Conservation (phyloP, 2,329 filamentous ascomycete species). For the Herpotrichia juniperi region DNA sequence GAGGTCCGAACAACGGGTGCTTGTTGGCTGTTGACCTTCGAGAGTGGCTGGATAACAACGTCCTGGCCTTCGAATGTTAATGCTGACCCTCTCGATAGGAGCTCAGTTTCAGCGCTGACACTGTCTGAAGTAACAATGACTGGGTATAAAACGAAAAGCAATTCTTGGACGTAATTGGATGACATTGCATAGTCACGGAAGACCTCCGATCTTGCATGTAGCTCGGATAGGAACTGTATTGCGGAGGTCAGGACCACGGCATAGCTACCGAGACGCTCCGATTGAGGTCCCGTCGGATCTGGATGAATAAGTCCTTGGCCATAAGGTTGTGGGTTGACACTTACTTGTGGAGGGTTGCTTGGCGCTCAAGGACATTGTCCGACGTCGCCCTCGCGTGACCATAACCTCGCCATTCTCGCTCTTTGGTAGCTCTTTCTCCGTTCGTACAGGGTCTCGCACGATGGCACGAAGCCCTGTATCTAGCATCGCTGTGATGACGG, state of each 20-base stretch:
- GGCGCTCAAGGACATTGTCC: slow-evolving; percentile 71
- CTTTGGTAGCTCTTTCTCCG: slow-evolving; percentile 22
- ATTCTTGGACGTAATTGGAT: slow-evolving; percentile 80
- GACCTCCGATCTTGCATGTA: slow-evolving; percentile 75
- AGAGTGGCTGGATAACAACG: slow-evolving; percentile 79
- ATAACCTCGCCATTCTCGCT: slow-evolving; percentile 23
- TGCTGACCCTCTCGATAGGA: slow-evolving; percentile 81
- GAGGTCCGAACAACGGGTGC: slow-evolving; percentile 77
- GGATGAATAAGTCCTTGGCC: slow-evolving; percentile 17
- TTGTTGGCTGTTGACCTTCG: slow-evolving; percentile 61
- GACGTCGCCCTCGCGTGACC: slow-evolving; percentile 54
- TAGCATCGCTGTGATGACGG: slow-evolving; percentile 84
- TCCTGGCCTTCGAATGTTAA: slow-evolving; percentile 86
- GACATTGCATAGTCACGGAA: slow-evolving; percentile 84
- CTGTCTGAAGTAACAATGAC: slow-evolving; percentile 85
- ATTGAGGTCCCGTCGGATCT: slow-evolving; percentile 40
- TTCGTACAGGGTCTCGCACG: slow-evolving; percentile 34
- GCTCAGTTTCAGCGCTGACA: slow-evolving; percentile 81
- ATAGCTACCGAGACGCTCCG: slow-evolving; percentile 58
- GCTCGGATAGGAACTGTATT: slow-evolving; percentile 77
- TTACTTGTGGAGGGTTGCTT: slow-evolving; percentile 54
- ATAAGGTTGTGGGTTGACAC: slow-evolving; percentile 1
- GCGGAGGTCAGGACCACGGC: slow-evolving; percentile 74
- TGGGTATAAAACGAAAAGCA: slow-evolving; percentile 83
- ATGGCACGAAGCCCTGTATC: slow-evolving; percentile 75